Percentiles rank a stretch among this genome's conserved stretches.
phyloP scores from a whole-genome alignment of 176 grass and related monocot species.

The Thinopyrum elongatum region DNA sequence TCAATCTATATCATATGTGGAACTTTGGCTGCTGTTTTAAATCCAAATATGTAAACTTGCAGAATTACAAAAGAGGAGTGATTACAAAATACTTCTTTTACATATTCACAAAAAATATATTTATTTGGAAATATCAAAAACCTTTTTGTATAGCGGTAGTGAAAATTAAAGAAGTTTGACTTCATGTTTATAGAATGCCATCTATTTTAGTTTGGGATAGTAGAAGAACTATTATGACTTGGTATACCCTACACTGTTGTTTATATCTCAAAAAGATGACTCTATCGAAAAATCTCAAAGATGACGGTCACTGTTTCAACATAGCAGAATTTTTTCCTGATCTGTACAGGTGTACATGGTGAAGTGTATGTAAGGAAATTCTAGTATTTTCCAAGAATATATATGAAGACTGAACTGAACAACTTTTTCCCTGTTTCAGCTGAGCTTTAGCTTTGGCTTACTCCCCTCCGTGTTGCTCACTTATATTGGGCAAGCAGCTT shows the following conservation, averaged over 20 bases:
- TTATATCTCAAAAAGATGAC: too few relatives aligned
- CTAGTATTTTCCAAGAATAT: not conserved
- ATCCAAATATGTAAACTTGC: not conserved
- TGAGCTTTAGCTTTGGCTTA: slow-evolving; percentile 46
- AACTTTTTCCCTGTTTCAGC: slow-evolving; percentile 19
- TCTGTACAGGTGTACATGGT: not conserved
- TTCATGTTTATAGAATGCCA: not conserved
- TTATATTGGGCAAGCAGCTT: slow-evolving; percentile 72
- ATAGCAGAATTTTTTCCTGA: not conserved
- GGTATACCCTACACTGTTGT: not conserved
- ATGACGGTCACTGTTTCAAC: not conserved
- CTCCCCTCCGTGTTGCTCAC: slow-evolving; percentile 47
- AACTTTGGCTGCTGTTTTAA: not conserved
- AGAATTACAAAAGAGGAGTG: not conserved
- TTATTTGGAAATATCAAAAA: not conserved
- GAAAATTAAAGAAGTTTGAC: not conserved
- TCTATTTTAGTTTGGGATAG: not conserved
- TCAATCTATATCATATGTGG: not conserved
- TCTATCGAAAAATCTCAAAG: too few relatives aligned
- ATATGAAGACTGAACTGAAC: not conserved
- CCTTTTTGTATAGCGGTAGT: not conserved
- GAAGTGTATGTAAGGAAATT: not conserved
- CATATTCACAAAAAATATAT: not conserved
- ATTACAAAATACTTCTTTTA: not conserved
- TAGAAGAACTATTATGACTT: not conserved